Evolutionary conservation across 495 filamentous ascomycete species (phyloP), one percentile per base, ranked within the genome.

Genomic region (Penicillium parvum): DNA sequence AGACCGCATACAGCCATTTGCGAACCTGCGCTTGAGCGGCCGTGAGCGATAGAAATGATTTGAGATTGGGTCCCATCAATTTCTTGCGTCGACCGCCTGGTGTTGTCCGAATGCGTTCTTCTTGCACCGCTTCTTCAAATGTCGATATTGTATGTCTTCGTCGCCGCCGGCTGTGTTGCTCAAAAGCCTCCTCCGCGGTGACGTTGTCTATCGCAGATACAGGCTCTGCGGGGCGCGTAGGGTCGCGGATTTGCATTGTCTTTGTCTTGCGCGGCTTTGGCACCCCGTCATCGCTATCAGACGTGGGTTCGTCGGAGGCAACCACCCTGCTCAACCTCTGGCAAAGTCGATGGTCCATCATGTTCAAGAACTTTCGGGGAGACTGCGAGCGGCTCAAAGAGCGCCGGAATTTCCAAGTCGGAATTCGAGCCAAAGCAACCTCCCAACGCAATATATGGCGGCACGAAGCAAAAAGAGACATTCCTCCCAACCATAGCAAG

Each of bases 401-500:
- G 14, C 82, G 79, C 47, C 82, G 78, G 50, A 97, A 90, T 23
- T 90, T 84, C 88, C 91, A 96, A 46, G 77, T 86, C 2, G 92
- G 92, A 25, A 98, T 86, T 28, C 94, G 73, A 12, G 91, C 90
- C 29, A 98, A 66, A 36, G 83, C 73, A 11, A 96, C 83, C 25
- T 84, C 88, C 87, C 87, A 96, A 59, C 72, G 78, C n/a, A 97
- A 79, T 11, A 91, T 75, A 34, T 83, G 78, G 27, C 75, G 73
- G 59, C 86, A 95, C 10, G 77, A 71, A 14, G 88, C 67, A 35
- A 95, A 82, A 12, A 95, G 52, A 36, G 76, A 75, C 34, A 96
- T 60, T 19, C 90, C 90, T 18, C 94, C 94, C 25, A 88, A 74
- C 90, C 92, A 97, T 5, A 97, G 70, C 20, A 96, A 57, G 7